phyloP scores from a whole-genome alignment of 2,329 filamentous ascomycete species.

The Exophiala alcalophila region DNA sequence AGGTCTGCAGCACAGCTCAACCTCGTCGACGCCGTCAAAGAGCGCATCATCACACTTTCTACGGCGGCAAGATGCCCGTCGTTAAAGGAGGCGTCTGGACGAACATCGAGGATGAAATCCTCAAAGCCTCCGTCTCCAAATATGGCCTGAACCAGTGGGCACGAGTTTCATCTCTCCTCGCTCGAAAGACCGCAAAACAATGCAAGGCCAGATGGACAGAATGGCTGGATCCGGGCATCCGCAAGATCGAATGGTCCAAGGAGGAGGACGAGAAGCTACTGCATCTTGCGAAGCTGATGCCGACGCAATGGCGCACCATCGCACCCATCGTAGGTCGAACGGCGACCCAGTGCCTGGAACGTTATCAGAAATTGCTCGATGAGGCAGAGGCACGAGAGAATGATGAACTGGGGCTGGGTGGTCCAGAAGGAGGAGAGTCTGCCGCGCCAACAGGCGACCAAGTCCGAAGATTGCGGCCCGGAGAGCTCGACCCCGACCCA shows the following conservation, averaged over 20 bases:
- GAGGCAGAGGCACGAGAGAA: constrained; percentile 89
- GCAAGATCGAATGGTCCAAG: constrained; percentile 98
- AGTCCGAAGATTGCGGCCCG: constrained; percentile 78
- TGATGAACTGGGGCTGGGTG: constrained; percentile 75
- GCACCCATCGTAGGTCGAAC: constrained; percentile 94
- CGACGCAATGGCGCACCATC: constrained; percentile 98
- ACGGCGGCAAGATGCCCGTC: constrained; percentile 54
- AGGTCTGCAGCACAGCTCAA: neutral
- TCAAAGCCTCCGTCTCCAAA: constrained; percentile 92
- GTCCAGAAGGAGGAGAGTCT: constrained; percentile 81
- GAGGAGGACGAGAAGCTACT: constrained; percentile 98
- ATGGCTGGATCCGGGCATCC: constrained; percentile 96
- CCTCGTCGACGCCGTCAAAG: too few species aligned
- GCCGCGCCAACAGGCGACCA: constrained; percentile 88
- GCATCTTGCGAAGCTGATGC: constrained; percentile 96
- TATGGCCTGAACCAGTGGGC: constrained; percentile 98
- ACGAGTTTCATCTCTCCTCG: constrained; percentile 92
- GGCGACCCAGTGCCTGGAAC: constrained; percentile 93
- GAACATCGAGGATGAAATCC: constrained; percentile 85
- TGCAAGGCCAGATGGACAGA: constrained; percentile 98
- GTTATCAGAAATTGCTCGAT: constrained; percentile 93
- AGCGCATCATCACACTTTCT: neutral
- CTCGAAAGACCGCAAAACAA: constrained; percentile 96
- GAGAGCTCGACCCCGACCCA: constrained; percentile 94
- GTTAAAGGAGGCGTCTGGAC: constrained; percentile 68